Evolutionary conservation across 2,329 filamentous ascomycete genomes (phyloP), one percentile per base, ranked within the genome.

Genomic region (Curvularia spicifera): DNA sequence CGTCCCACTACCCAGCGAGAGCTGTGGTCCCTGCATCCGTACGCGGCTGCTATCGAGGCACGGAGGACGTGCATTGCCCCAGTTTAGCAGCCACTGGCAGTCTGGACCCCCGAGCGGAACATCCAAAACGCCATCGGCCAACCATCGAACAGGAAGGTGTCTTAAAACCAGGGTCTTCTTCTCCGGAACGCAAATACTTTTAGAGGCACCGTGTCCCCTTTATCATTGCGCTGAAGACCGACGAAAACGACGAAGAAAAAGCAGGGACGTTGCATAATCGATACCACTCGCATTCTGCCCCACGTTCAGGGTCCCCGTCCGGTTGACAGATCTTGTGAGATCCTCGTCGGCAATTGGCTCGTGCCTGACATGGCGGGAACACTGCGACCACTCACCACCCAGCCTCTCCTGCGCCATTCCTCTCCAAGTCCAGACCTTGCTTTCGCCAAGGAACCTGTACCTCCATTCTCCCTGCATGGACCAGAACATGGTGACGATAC

Each of bases 401-500:
- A 63, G 35, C 65, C 68, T 53, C 66, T 73, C 33, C 64, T 70
- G 40, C 60, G 62, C 26, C 61, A 68, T 54, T 70, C 65, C 53
- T 53, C 68, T 28, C 35, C 47, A 12, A 61, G 61, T 44, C 59
- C 65, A 15, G 60, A 66, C 51, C 46, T 58, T 40, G 61, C 63
- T 9, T 33, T 48, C 22, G 48, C 60, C 35, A 61, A 59, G 45
- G 59, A 56, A 40, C 52, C 61, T 40, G 55, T 56, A 10, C 44
- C 64, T 0, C 53, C 59, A 13, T 65, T 66, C 18, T 70, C 67
- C 9, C 53, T 73, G 42, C 57, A 65, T 8, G 48, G 50, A 1
- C 52, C 71, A 29, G 71, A 73, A 47, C 59, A 74, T 73, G 73
- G 67, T 50, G 51, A 70, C 15, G 50, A 57, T 20, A 63, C 65